A percentile compares a stretch with the other conserved stretches of the same genome.
phyloP scores from a whole-genome alignment of 1,284 basidiomycete genomes.

The Malassezia sympodialis region DNA sequence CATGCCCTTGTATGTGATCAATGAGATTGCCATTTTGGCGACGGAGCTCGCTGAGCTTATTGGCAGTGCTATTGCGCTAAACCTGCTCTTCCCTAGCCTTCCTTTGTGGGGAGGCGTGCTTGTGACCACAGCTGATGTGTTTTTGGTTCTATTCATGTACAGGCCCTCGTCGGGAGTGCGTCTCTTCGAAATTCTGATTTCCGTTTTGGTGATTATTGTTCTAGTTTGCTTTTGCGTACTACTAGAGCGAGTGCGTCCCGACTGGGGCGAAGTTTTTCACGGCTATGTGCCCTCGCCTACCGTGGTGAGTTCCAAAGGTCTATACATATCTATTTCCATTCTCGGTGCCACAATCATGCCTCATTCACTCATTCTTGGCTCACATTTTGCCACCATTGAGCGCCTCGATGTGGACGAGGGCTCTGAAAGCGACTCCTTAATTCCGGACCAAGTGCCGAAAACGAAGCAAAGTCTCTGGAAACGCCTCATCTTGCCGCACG shows the following conservation, averaged over 20 bases:
- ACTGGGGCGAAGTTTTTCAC: conserved; percentile 70
- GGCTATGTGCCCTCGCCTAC: conserved; percentile 68
- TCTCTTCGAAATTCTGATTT: conserved; percentile 61
- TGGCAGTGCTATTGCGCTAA: conserved; percentile 67
- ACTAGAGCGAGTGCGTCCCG: conserved; percentile 62
- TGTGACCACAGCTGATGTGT: conserved; percentile 71
- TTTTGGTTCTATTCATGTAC: conserved; percentile 57
- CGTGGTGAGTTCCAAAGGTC: conserved; percentile 54
- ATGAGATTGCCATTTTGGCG: conserved; percentile 66
- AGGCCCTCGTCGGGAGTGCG: conserved; percentile 47
- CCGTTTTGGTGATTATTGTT: conserved; percentile 52
- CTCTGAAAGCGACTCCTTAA: neutral
- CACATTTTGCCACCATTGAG: conserved; percentile 52
- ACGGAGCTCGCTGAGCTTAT: conserved; percentile 59
- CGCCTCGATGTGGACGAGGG: conserved; percentile 14
- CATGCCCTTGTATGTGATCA: conserved; percentile 52
- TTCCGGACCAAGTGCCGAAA: neutral
- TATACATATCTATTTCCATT: conserved; percentile 65
- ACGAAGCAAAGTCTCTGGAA: neutral
- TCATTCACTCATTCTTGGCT: conserved; percentile 80
- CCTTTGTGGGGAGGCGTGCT: conserved; percentile 54
- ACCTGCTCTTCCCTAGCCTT: conserved; percentile 67
- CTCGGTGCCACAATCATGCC: conserved; percentile 62
- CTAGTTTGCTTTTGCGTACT: conserved; percentile 67
- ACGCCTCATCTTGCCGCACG: neutral